Percentiles rank a stretch among this genome's conserved stretches.
Evolutionary conservation across 225 moss, liverwort and hornwort species (phyloP).

Genomic region (Climacium dendroides): DNA sequence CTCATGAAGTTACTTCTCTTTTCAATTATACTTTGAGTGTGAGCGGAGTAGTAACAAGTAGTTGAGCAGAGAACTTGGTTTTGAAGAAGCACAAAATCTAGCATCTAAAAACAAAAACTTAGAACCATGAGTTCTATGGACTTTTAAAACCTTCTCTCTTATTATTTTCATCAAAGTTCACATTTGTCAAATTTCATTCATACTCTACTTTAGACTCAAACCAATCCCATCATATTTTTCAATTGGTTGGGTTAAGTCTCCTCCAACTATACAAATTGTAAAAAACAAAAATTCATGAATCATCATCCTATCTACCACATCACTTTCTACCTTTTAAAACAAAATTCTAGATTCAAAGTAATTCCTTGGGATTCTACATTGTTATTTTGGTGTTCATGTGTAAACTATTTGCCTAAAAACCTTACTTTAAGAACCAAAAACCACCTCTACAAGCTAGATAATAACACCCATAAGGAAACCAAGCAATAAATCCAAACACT

Average conservation of each 20-base stretch:
- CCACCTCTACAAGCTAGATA: neutral
- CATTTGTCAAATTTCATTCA: too few species aligned
- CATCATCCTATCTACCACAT: neutral
- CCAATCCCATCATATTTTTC: neutral
- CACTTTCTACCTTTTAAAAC: neutral
- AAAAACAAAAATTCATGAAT: neutral
- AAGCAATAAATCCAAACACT: neutral
- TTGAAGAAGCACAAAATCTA: neutral
- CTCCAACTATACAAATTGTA: neutral
- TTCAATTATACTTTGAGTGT: too few species aligned
- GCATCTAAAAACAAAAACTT: neutral
- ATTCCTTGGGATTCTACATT: neutral
- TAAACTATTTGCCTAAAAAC: neutral
- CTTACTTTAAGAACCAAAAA: neutral
- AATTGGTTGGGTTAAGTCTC: neutral
- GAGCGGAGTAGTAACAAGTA: too few species aligned
- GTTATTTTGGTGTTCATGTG: neutral
- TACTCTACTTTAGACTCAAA: neutral
- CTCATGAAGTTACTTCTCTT: too few species aligned
- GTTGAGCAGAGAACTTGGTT: too few species aligned
- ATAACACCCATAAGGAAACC: neutral
- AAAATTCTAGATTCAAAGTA: neutral
- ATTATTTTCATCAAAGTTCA: neutral
- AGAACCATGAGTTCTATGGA: neutral
- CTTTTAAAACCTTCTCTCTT: neutral